Percentiles rank a stretch among this genome's conserved stretches.
Evolutionary conservation across 2,329 filamentous ascomycete species (phyloP).

Genomic region (Arthrobotrys conoides): DNA sequence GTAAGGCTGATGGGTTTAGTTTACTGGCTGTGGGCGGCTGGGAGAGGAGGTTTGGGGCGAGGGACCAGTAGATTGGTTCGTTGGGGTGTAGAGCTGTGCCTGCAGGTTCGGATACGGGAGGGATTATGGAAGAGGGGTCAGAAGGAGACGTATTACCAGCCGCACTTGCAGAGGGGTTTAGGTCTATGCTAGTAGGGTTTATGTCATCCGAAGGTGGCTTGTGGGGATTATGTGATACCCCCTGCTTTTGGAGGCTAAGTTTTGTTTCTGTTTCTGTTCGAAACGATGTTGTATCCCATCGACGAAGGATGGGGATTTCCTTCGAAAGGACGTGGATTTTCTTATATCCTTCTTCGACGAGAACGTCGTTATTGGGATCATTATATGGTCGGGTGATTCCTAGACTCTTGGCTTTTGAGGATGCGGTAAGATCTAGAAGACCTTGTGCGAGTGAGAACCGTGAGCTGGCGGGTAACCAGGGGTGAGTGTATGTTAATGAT

Average conservation of each 20-base stretch:
- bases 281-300: slow-evolving; percentile 48
- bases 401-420: slow-evolving; percentile 52
- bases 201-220: slow-evolving; percentile 33
- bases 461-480: slow-evolving; percentile 52
- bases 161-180: slow-evolving; percentile 29
- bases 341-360: slow-evolving; percentile 55
- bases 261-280: slow-evolving; percentile 55
- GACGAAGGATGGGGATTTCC: slow-evolving; percentile 53
- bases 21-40: slow-evolving; percentile 40
- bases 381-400: slow-evolving; percentile 48
- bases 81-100: slow-evolving; percentile 12
- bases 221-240: slow-evolving; percentile 11
- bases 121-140: background rate
- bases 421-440: slow-evolving; percentile 53
- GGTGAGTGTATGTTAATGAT: slow-evolving; percentile 52
- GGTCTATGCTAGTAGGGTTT: slow-evolving; percentile 50
- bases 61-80: slow-evolving; percentile 53
- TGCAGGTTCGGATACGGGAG: background rate
- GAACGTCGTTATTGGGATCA: slow-evolving; percentile 15
- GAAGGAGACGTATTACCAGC: slow-evolving; percentile 17
- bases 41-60: slow-evolving; percentile 40
- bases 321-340: slow-evolving; percentile 44
- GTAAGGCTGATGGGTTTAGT: slow-evolving; percentile 55
- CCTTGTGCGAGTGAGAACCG: slow-evolving; percentile 58
- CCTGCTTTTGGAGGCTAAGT: slow-evolving; percentile 36